These are phyloP conservation scores for Tolypocladium tropicale DNA, from an alignment of 2,329 filamentous ascomycete species.

Conservation along the genomic window DNA sequence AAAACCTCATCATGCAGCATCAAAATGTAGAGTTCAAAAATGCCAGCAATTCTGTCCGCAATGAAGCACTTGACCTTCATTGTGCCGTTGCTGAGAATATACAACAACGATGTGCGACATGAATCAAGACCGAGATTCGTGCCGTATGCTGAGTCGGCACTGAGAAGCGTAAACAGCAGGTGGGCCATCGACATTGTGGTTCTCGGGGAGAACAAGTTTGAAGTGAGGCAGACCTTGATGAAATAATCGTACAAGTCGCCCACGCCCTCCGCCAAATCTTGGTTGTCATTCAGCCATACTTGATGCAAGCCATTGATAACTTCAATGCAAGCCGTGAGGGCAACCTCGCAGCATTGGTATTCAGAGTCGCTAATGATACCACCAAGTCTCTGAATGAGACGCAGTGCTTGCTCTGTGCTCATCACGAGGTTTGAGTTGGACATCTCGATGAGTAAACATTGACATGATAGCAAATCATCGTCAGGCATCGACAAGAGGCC, in stretches of 20 bases:
- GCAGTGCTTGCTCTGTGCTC: constrained; percentile 32
- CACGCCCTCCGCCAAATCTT: constrained; percentile 53
- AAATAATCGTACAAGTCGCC: constrained; percentile 74
- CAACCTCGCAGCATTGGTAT: constrained; percentile 65
- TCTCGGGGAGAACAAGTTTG: constrained; percentile 57
- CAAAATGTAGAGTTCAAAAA: constrained; percentile 78
- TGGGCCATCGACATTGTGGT: constrained; percentile 57
- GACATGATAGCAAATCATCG: constrained; percentile 44
- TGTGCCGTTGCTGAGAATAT: constrained; percentile 55
- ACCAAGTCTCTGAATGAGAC: constrained; percentile 40
- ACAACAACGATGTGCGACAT: constrained; percentile 61
- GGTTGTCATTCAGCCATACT: constrained; percentile 51
- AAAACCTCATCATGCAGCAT: constrained; percentile 77
- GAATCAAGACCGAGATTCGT: constrained; percentile 45
- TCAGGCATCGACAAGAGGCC: constrained; percentile 36
- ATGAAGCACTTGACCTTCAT: constrained; percentile 69
- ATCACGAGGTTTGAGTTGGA: constrained; percentile 44
- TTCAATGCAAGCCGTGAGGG: constrained; percentile 56
- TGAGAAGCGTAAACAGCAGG: constrained; percentile 62
- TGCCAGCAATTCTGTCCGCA: constrained; percentile 53
- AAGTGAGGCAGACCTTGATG: constrained; percentile 54
- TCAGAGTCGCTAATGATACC: constrained; percentile 43
- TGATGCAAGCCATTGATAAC: constrained; percentile 53
- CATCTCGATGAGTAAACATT: constrained; percentile 38
- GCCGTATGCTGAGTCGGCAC: constrained; percentile 57